These are phyloP conservation scores for Colletotrichum sp. DNA, from an alignment of 2,329 filamentous ascomycete species.

Conservation along the genomic window DNA sequence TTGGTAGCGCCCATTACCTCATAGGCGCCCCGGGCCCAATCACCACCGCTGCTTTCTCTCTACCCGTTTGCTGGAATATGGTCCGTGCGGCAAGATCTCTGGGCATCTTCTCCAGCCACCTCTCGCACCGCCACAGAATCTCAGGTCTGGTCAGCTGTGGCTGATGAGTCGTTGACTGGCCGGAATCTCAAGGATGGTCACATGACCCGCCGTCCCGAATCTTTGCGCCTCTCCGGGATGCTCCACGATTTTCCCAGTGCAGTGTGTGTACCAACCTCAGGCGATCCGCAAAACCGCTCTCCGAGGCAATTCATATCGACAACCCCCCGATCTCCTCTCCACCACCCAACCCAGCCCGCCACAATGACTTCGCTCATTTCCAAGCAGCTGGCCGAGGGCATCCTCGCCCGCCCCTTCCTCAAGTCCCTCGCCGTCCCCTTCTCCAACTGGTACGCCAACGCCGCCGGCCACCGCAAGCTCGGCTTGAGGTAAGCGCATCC, in stretches of 20 bases:
- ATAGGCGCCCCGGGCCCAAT: conserved; percentile 2
- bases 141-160: neutral
- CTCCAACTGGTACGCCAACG: conserved; percentile 87
- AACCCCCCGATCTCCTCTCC: conserved; percentile 11
- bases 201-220: conserved; percentile 18
- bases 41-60: neutral
- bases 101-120: no score
- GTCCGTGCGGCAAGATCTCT: neutral
- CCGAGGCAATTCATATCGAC: conserved; percentile 20
- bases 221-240: conserved; percentile 20
- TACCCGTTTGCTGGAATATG: neutral
- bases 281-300: conserved; percentile 21
- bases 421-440: conserved; percentile 79
- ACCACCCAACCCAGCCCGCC: conserved; percentile 27
- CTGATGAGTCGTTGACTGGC: neutral
- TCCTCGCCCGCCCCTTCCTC: conserved; percentile 88
- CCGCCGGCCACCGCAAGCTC: conserved; percentile 90
- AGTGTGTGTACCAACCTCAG: conserved; percentile 13
- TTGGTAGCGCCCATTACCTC: conserved; percentile 11
- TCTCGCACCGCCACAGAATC: neutral
- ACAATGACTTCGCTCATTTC: conserved; percentile 67
- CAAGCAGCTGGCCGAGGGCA: conserved; percentile 23
- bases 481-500: conserved; percentile 75
- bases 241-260: conserved; percentile 19
- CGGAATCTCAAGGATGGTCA: conserved; percentile 12